Evolutionary conservation across 345 rosid genomes (phyloP).

Genomic region (Murraya paniculata): DNA sequence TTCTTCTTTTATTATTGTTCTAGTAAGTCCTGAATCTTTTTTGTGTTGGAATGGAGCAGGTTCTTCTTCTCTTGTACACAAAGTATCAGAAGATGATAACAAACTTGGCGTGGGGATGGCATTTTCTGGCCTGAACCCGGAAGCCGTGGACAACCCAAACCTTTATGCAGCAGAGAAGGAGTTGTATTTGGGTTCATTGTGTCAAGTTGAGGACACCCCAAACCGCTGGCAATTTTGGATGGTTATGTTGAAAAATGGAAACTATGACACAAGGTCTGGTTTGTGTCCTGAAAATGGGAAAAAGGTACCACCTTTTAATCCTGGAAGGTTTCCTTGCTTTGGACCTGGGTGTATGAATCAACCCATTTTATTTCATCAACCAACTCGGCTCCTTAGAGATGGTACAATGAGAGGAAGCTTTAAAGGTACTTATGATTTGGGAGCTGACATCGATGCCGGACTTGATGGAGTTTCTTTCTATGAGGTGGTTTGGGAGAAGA

Average conservation of each 20-base stretch:
- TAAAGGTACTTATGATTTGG: conserved; percentile 72
- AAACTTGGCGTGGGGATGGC: conserved; percentile 46
- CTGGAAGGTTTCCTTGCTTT: conserved; percentile 67
- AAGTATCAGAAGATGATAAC: conserved; percentile 63
- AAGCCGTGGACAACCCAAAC: conserved; percentile 39
- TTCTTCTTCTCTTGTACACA: conserved; percentile 44
- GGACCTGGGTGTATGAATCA: conserved; percentile 87
- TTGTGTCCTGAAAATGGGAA: conserved; percentile 71
- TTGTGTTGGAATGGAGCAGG: conserved; percentile 30
- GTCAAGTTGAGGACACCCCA: conserved; percentile 57
- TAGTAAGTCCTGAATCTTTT: background rate
- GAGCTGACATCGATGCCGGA: conserved; percentile 19
- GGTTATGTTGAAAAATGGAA: conserved; percentile 91
- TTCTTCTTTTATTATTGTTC: background rate
- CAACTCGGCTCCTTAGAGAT: conserved; percentile 42
- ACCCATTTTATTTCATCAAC: conserved; percentile 53
- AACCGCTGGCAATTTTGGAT: conserved; percentile 89
- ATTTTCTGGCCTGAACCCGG: conserved; percentile 35
- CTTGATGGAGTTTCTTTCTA: conserved; percentile 44
- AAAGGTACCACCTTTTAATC: conserved; percentile 40
- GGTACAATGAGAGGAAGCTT: conserved; percentile 75
- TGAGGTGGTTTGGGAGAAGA: conserved; percentile 74
- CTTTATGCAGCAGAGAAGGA: conserved; percentile 75
- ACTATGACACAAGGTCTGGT: conserved; percentile 60
- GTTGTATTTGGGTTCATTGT: conserved; percentile 60